Base-by-base conservation (phyloP, 495 filamentous ascomycete genomes). In the Penicillium pulvis region DNA sequence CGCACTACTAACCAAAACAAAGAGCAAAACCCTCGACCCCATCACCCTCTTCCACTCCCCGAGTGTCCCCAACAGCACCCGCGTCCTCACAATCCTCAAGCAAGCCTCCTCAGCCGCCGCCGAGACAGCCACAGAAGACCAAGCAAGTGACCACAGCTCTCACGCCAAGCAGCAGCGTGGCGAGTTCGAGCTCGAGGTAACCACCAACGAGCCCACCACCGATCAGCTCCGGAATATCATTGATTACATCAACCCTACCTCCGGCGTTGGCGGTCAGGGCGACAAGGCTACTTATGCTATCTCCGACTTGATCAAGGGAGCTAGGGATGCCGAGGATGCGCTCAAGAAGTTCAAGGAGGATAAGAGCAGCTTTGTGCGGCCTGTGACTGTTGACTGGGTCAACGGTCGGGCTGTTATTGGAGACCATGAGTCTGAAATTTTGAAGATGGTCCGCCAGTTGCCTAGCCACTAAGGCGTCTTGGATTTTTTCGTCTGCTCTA, bases 41-140 rank as follows among this genome's bases (percentile, higher is more conserved):
- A 87, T 98, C 66, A 97, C 92, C 56, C 88, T 98, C 79, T 98
- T 98, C 83, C 93, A 97, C 83, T 85, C 87, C 62, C 83, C 93
- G 24, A 76, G 75, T 42, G 75, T 81, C 17, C 77, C 85, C 3
- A 72, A 85, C 61, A 96, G 91, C 3, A 79, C 79, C 14, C 84
- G 85, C 44, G 83, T 85, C 31, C 81, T 88, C 23, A 86, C 85
- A 26, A 71, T 93, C 51, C 84, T 98, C 24, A 93, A 93, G 68
- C 84, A 90, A 72, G 77, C 84, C 11, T 87, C 87, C 4, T 82
- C 85, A n/a, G 78, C 78, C 12, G 87, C 89, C 10, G 60, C 78
- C 1, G 71, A 81, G 49, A 70, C 75, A 5, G 83, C 88, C 17
- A 86, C 85, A 5, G 79, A 84, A 64, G 87, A 90, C 66, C 85